Base-by-base conservation (phyloP, 1,284 basidiomycete species). In the Megacollybia platyphylla region DNA sequence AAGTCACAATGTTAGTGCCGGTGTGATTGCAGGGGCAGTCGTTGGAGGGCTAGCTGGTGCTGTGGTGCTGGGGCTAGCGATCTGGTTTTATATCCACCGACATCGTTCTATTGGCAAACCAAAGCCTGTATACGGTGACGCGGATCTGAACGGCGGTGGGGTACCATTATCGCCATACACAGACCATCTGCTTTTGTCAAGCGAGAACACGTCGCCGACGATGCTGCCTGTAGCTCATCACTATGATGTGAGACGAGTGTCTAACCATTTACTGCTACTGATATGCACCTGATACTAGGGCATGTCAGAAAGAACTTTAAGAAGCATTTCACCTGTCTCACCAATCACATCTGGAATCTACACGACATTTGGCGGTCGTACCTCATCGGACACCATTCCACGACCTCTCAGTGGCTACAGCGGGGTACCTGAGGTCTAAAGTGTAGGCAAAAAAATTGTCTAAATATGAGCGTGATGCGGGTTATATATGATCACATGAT, bases 1-100 rank as follows among this genome's bases (percentile, higher is more conserved):
- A 8, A 20, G 13, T 31, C 36, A 41, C 18, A 46, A 51, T 27
- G 50, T 56, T 15, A 57, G 65, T 46, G 56, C 64, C n/a, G 70
- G 69, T 5, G 66, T 65, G 4, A 71, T 73, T 30, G 65, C 66
- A 17, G 69, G 69, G 5, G 69, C 68, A 24, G 62, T 67, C 6
- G 60, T 73, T 2, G 70, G 67, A 4, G 70, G 65, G 24, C 47
- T 71, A n/a, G 58, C 62, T 10, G 54, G 52, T 17, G 30, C 68
- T 8, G 54, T 59, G 13, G 39, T 57, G 20, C 44, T 64, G n/a
- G 56, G 44, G 8, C 52, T 71, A 4, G 47, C 53, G 4, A 53
- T 71, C 42, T 63, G 63, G 58, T 60, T 60, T 51, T 54, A 51
- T 39, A 48, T 60, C 28, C 58, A 54, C 26, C 54, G 52, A 17